Evolutionary conservation across 805 yeast genomes (phyloP), one percentile per base, ranked within the genome.

Genomic region (Tetrapisispora taiwanensis): DNA sequence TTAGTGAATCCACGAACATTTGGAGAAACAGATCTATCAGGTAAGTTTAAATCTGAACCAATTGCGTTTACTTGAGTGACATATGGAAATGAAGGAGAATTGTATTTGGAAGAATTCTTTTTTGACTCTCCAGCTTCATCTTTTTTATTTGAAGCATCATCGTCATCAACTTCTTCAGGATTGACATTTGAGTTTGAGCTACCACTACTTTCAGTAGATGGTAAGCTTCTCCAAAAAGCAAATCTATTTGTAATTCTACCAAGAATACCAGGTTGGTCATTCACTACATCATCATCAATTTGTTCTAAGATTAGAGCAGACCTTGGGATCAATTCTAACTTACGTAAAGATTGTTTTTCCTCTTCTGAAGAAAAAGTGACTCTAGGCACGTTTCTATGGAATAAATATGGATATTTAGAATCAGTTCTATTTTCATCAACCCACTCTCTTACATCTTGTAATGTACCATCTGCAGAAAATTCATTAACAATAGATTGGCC

Each of bases 231-330:
- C 45, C 42, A 33, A 22, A 45, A 39, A 26, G 42, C 33, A 43
- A 60, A 31, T 49, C 56, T 32, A 20, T 28, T 26, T 2, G 36
- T 10, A 4, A 40, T 20, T 20, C 26, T 36, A 15, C 41, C 30
- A 3, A 44, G 8, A 3, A 36, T 18, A 7, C 41, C 32, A 14
- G 32, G 19, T 7, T 30, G 36, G 13, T 20, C 19, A 24, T 17
- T 51, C 39, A 5, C 49, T 36, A 10, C 46, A 49, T 7, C 36
- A 31, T 12, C 37, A 41, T 19, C 46, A 27, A 71, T 66, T 0
- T 92, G 89, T 55, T 84, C 83, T 50, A 88, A 66, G 20, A 85
- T 79, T 39, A 88, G 61, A 0, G 83, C 85, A 10, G 94, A 80
- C 46, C 94, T 70, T 2, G 90, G 89, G 14, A 75, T 71, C 42